A percentile compares a stretch with the other conserved stretches of the same genome.
These are phyloP conservation scores for Pinus tabuliformis DNA, from an alignment of 75 land plant genomes.

Conservation along the genomic window DNA sequence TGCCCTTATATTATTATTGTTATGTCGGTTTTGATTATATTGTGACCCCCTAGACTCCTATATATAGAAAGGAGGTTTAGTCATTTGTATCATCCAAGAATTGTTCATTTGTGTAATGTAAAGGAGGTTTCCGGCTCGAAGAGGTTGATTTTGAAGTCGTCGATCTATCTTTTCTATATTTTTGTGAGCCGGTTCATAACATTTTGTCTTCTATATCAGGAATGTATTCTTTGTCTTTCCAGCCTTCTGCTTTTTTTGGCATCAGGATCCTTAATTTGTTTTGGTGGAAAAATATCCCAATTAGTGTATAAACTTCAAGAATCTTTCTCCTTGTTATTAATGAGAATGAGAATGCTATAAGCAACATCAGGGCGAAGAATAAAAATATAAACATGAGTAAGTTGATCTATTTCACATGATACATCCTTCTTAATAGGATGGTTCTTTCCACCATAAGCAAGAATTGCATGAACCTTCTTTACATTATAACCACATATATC, in stretches of 20 bases:
- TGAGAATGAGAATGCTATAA: constrained; percentile 50
- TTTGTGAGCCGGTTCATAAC: no score
- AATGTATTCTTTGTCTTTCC: constrained; percentile 66
- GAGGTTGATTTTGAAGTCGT: no score
- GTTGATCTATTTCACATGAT: constrained; percentile 64
- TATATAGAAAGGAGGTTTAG: no score
- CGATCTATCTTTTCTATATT: no score
- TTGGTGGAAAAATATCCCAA: constrained; percentile 57
- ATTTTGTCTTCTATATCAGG: constrained; percentile 57
- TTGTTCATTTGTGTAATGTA: no score
- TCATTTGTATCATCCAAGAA: no score
- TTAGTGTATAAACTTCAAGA: constrained; percentile 45
- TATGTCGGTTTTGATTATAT: no score
- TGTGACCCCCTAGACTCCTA: no score
- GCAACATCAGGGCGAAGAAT: constrained; percentile 50
- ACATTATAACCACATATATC: constrained; percentile 65
- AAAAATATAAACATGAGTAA: constrained; percentile 70
- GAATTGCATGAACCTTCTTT: constrained; percentile 62
- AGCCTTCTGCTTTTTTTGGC: constrained; percentile 67
- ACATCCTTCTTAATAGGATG: constrained; percentile 56
- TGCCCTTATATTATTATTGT: no score
- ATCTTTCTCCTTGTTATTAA: constrained; percentile 57
- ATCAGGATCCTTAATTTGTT: constrained; percentile 47
- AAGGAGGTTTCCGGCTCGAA: no score
- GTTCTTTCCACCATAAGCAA: constrained; percentile 44